Conservation (phyloP, 2,329 filamentous ascomycete genomes). For the Trichoderma atrobrunneum region DNA sequence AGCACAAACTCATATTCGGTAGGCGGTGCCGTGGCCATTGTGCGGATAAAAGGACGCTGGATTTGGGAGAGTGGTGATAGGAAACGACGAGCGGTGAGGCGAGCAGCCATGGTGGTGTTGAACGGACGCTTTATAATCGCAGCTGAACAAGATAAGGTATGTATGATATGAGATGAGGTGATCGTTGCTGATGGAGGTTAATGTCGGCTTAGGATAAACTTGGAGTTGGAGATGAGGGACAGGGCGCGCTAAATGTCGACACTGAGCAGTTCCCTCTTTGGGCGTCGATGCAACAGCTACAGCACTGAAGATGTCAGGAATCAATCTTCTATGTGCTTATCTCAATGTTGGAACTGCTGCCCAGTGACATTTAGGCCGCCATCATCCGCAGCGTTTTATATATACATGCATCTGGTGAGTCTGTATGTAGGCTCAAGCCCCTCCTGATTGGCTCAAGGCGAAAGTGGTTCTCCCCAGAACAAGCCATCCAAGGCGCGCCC, state of each 20-base stretch:
- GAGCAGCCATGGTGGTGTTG: constrained; percentile 16
- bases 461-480: background rate
- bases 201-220: background rate
- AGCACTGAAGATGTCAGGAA: background rate
- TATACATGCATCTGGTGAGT: background rate
- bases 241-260: constrained; percentile 1
- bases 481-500: constrained; percentile 6
- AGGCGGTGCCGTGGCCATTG: constrained; percentile 31
- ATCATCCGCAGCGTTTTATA: background rate
- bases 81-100: constrained; percentile 19
- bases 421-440: background rate
- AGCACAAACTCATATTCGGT: constrained; percentile 63
- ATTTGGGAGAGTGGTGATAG: constrained; percentile 13
- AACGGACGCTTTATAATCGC: background rate
- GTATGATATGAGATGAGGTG: background rate
- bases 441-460: background rate
- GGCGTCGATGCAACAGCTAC: background rate
- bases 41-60: constrained; percentile 20
- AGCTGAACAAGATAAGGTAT: background rate
- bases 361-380: background rate
- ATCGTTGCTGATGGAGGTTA: background rate
- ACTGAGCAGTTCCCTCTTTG: background rate
- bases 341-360: background rate
- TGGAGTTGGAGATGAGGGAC: background rate
- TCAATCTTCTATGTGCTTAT: background rate